These are phyloP conservation scores for Vitis cinerea DNA, from an alignment of 164 flowering plant genomes.

Conservation along the genomic window DNA sequence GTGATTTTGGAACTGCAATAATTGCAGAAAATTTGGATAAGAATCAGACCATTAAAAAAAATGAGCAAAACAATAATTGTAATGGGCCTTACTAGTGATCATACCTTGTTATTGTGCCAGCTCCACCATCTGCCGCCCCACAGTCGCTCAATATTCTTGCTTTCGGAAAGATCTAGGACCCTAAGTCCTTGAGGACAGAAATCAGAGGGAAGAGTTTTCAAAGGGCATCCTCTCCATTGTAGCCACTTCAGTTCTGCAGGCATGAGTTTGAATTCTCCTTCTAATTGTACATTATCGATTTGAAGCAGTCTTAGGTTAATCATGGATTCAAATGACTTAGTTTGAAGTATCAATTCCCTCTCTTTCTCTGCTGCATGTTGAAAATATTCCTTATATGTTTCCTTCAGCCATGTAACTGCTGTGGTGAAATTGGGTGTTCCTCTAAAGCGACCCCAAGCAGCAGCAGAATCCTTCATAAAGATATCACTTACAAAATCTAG, in stretches of 20 bases:
- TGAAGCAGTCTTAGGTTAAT: conserved; percentile 38
- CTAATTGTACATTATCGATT: conserved; percentile 25
- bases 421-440: conserved; percentile 9
- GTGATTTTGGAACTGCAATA: too few relatives aligned
- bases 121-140: conserved; percentile 19
- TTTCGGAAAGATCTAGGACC: conserved; percentile 49
- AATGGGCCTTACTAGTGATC: too few relatives aligned
- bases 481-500: conserved; percentile 22
- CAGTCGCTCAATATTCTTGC: conserved; percentile 22
- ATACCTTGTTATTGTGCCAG: conserved; percentile 19
- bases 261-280: conserved; percentile 27
- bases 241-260: conserved; percentile 43
- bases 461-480: not conserved
- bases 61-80: too few relatives aligned
- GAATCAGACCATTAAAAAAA: not conserved
- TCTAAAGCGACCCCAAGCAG: conserved; percentile 3
- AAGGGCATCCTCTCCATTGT: conserved; percentile 40
- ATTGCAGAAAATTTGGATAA: not conserved
- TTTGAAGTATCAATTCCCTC: conserved; percentile 10
- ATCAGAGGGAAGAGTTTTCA: conserved; percentile 30
- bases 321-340: conserved; percentile 30
- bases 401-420: conserved; percentile 16
- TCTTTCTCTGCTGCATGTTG: conserved; percentile 7
- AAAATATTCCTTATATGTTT: not conserved
- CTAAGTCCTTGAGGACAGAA: conserved; percentile 22